These are phyloP conservation scores for Microcyclospora pomicola DNA, from an alignment of 2,329 filamentous ascomycete species.

Conservation along the genomic window DNA sequence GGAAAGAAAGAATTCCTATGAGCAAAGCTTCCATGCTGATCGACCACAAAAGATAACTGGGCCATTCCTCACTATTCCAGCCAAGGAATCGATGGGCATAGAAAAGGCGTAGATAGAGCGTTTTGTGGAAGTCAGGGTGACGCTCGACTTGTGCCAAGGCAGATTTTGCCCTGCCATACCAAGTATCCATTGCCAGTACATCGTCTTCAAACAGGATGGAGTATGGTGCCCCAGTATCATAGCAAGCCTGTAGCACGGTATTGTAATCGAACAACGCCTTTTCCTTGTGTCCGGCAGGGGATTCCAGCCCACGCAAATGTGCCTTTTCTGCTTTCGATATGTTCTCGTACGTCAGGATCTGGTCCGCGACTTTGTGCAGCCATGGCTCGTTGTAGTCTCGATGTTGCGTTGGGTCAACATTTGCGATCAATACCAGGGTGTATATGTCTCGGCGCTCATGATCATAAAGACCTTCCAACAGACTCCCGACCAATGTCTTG, in stretches of 20 bases:
- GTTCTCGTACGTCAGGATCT: conserved; percentile 27
- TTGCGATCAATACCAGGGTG: conserved; percentile 32
- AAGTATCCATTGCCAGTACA: conserved; percentile 33
- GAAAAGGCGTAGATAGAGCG: conserved; percentile 34
- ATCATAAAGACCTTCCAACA: conserved; percentile 30
- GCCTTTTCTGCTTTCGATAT: conserved; percentile 12
- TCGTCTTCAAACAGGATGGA: conserved; percentile 36
- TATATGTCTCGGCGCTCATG: conserved; percentile 29
- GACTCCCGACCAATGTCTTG: conserved; percentile 28
- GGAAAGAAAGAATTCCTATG: conserved; percentile 4
- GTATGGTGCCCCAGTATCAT: conserved; percentile 25
- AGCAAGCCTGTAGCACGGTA: conserved; percentile 29
- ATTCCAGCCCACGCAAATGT: conserved; percentile 15
- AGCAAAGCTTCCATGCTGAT: conserved; percentile 7
- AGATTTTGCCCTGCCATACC: conserved; percentile 29
- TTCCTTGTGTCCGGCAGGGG: background rate
- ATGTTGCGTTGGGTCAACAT: conserved; percentile 28
- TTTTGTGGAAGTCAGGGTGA: conserved; percentile 11
- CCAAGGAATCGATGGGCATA: conserved; percentile 33
- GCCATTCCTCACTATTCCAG: conserved; percentile 33
- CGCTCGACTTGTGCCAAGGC: conserved; percentile 24
- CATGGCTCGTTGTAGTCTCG: conserved; percentile 30
- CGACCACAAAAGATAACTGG: conserved; percentile 24
- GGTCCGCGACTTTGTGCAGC: conserved; percentile 26
- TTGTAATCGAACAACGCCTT: conserved; percentile 34